phyloP scores from a whole-genome alignment of 1,284 basidiomycete genomes.

The Heterobasidion irregulare region DNA sequence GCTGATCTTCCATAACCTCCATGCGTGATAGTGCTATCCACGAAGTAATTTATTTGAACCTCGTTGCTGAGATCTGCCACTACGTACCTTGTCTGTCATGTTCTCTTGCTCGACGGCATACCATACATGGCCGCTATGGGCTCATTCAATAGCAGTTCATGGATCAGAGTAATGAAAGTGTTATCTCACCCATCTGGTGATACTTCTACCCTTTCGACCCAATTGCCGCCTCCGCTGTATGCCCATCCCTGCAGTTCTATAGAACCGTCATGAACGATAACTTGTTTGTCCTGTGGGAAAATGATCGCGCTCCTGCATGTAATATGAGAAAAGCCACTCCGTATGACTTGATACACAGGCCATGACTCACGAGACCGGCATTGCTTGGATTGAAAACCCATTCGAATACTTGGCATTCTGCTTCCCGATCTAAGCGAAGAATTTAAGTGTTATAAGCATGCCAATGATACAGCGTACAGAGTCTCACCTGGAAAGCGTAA shows the following conservation, averaged over 20 bases:
- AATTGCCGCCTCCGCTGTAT: slow-evolving; percentile 48
- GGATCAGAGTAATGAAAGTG: neutral
- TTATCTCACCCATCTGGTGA: slow-evolving; percentile 38
- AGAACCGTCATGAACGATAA: slow-evolving; percentile 40
- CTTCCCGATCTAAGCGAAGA: slow-evolving; percentile 30
- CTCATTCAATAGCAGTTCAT: neutral
- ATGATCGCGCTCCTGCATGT: slow-evolving; percentile 40
- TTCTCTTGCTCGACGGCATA: slow-evolving; percentile 37
- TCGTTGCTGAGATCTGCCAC: slow-evolving; percentile 12
- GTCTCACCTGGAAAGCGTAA: slow-evolving; percentile 21
- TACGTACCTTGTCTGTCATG: slow-evolving; percentile 26
- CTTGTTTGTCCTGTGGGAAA: slow-evolving; percentile 33
- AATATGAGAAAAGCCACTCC: neutral
- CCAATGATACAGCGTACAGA: too few species aligned
- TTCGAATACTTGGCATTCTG: slow-evolving; percentile 41
- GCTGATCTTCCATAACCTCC: slow-evolving; percentile 44
- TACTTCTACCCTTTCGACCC: slow-evolving; percentile 48
- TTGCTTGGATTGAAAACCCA: slow-evolving; percentile 45
- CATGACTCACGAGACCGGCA: slow-evolving; percentile 44
- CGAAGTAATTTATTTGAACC: neutral
- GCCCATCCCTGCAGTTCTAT: slow-evolving; percentile 42
- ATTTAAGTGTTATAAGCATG: too few species aligned
- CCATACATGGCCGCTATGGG: slow-evolving; percentile 37
- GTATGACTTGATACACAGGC: too few species aligned
- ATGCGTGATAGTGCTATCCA: slow-evolving; percentile 42